Evolutionary conservation across 139 green algal genomes (phyloP), one percentile per base, ranked within the genome.

Genomic region (Astrephomene gubernaculifera): DNA sequence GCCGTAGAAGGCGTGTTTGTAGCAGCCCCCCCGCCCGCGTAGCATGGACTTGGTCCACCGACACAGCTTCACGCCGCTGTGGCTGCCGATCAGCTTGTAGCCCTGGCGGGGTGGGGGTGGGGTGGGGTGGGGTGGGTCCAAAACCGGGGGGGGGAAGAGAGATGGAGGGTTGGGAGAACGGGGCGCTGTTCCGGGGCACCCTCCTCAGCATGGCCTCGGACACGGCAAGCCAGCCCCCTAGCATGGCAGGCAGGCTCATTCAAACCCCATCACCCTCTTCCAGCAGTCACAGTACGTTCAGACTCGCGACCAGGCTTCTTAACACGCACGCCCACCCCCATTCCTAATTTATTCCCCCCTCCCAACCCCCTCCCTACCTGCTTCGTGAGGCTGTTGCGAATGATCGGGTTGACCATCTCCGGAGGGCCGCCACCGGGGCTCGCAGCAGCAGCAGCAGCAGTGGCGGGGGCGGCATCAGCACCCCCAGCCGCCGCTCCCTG

Each of bases 11-110:
- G 89, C 89, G 90, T 98, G 95, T 88, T 89, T 89, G 79, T 89
- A 89, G 86, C 86, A 89, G 38, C 86, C 86, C 9, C 94, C 86
- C 1, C 86, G 70, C 3, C 86, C 95, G 0, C 95, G 64, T 79
- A 98, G 88, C 95, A 96, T 95, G 43, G 89, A 90, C 89, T 98
- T 97, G n/a, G 94, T 97, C 86, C 81, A 90, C 17, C 86, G 54
- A 73, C 95, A 98, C 87, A 98, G 87, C 92, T 98, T 98, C 73
- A 98, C 95, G 7, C 95, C 95, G 70, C 90, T 95, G 87, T 98
- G 95, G 25, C 73, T 91, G 70, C 95, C 95, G 52, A 98, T 94
- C 39, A 98, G 82, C 71, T 97, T 96, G 86, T 98, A 98, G 38
- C 95, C 95, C 85, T 88, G 83, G 5, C 6, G 29, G 67, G 27